Percentiles rank a stretch among this genome's conserved stretches.
phyloP scores from a whole-genome alignment of 257 asterid species.

The Penstemon newberryi region DNA sequence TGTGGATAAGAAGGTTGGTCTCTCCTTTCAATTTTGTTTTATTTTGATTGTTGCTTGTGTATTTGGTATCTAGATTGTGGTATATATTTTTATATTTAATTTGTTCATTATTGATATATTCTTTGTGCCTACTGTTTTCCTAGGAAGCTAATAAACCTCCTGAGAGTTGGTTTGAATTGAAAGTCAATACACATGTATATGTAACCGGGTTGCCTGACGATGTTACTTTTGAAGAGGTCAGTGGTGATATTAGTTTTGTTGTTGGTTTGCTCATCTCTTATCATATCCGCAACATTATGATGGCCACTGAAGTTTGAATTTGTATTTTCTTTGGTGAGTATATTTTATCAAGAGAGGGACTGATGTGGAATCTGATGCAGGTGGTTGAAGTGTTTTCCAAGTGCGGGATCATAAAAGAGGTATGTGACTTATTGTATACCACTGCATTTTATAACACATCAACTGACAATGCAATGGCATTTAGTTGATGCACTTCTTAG shows the following conservation, averaged over 20 bases:
- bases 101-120: conserved; percentile 13
- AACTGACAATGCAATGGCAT: conserved; percentile 16
- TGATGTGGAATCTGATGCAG: conserved; percentile 51
- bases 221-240: conserved; percentile 85
- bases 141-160: conserved; percentile 98
- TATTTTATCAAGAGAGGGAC: conserved; percentile 26
- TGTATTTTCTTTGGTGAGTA: conserved; percentile 1
- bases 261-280: conserved; percentile 16
- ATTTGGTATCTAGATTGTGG: background rate
- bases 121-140: conserved; percentile 15
- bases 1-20: conserved; percentile 68
- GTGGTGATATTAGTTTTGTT: conserved; percentile 28
- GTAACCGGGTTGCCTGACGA: conserved; percentile 95
- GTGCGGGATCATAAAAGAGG: conserved; percentile 97
- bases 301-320: conserved; percentile 14
- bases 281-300: conserved; percentile 6
- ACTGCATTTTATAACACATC: background rate
- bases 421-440: conserved; percentile 35
- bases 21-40: conserved; percentile 17
- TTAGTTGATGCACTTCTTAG: conserved; percentile 18
- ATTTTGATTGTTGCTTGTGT: conserved; percentile 9
- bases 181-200: conserved; percentile 95
- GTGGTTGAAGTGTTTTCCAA: conserved; percentile 85
- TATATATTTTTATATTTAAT: conserved; percentile 1
- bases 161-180: conserved; percentile 93